Evolutionary conservation across 768 basidiomycete species (phyloP), one percentile per base, ranked within the genome.

Genomic region (Calvatia gigantea): DNA sequence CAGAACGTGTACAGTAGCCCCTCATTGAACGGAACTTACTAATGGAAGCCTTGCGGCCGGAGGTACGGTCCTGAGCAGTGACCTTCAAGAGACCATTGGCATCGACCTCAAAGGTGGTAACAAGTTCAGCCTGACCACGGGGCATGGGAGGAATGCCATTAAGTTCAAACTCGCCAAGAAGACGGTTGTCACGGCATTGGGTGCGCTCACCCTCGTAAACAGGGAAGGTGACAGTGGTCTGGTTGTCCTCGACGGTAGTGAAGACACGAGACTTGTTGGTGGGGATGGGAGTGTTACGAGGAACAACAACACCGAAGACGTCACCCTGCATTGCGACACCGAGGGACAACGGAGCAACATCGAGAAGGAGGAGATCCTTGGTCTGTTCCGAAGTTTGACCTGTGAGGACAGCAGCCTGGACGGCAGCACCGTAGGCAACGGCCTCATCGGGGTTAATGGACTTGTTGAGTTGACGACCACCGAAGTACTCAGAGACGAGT

Each of bases 301-400:
- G 96, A 65, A 99, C 94, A 68, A 99, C 97, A 60, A 98, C 90
- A 80, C 97, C 97, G 74, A 99, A 99, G 70, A 99, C 92, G 71
- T 99, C 97, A 69, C 97, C 97, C 75, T 99, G 97, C 97, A 99
- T 99, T 73, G 97, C 97, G 64, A 99, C 97, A 87, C 96, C 96
- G 66, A 99, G 90, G 60, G 95, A 98, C 57, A 99, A 83, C 62
- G 97, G 96, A 61, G 97, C 90, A 61, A 99, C 96, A 76, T 99
- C 97, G 66, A 99, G 94, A 65, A 99, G 86, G 67, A 99, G 86
- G 63, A 99, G 88, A 70, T 98, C 96, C 73, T 94, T 90, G 57
- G 97, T 99, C 81, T 98, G 96, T 64, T 99, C 97, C 32, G 94
- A 98, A 46, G 95, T 98, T 73, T 98, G 94, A 57, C 94, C 94